A percentile compares a stretch with the other conserved stretches of the same genome.
Conservation (phyloP, 371 early-diverging fungal species). For the Dinochytrium kinnereticum region DNA sequence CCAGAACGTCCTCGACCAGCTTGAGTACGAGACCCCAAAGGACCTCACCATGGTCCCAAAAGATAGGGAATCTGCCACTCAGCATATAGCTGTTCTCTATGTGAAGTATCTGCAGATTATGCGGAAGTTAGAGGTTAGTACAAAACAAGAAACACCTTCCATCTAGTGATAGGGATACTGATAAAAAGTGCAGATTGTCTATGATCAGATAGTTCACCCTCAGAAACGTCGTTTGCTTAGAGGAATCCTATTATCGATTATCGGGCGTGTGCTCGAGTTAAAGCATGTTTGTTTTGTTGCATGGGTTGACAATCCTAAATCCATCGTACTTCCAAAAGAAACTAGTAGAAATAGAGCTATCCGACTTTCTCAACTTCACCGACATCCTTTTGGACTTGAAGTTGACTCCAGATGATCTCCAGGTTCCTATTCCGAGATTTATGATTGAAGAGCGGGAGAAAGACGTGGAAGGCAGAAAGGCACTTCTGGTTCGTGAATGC, state of each 20-base stretch:
- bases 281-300: slow-evolving; percentile 47
- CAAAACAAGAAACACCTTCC: no score
- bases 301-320: neutral
- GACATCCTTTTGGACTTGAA: slow-evolving; percentile 58
- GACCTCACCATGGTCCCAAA: slow-evolving; percentile 52
- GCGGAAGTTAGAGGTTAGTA: slow-evolving; percentile 54
- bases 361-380: slow-evolving; percentile 52
- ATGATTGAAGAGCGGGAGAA: slow-evolving; percentile 53
- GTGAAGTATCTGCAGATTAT: slow-evolving; percentile 58
- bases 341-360: slow-evolving; percentile 53
- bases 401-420: slow-evolving; percentile 56
- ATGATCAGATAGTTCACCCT: slow-evolving; percentile 62
- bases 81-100: slow-evolving; percentile 56
- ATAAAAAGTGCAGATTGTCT: slow-evolving; percentile 41
- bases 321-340: slow-evolving; percentile 32
- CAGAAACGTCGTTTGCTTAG: slow-evolving; percentile 58
- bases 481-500: slow-evolving; percentile 27
- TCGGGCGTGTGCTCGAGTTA: slow-evolving; percentile 57
- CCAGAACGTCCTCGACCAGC: slow-evolving; percentile 46
- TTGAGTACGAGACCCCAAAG: slow-evolving; percentile 56
- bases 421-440: slow-evolving; percentile 51
- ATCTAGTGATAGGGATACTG: neutral
- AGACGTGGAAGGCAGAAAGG: slow-evolving; percentile 29
- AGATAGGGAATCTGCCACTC: slow-evolving; percentile 54
- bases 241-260: slow-evolving; percentile 52